Conservation (phyloP, 2,329 filamentous ascomycete genomes). For the Colletotrichum musae region DNA sequence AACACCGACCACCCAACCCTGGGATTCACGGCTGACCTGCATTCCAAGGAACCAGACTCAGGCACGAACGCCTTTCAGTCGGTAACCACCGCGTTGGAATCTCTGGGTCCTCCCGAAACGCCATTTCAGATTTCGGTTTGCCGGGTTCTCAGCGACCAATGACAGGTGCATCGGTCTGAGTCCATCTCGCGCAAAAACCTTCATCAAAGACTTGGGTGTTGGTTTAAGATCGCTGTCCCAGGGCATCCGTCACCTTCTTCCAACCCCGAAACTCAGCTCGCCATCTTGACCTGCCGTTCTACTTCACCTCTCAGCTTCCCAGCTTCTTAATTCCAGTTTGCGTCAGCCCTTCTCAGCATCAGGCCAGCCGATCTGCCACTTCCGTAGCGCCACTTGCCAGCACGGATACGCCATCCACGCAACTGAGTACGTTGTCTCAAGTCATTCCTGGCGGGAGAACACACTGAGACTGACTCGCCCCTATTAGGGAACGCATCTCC, state of each 20-base stretch:
- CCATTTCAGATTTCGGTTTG: slow-evolving; percentile 42
- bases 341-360: slow-evolving; percentile 1
- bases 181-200: slow-evolving; percentile 9
- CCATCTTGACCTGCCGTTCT: not conserved
- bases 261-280: slow-evolving; percentile 5
- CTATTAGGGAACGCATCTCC: slow-evolving; percentile 33
- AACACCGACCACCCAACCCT: slow-evolving; percentile 7
- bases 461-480: slow-evolving; percentile 35
- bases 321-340: slow-evolving; percentile 18
- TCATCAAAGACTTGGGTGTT: slow-evolving; percentile 36
- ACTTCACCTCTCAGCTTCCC: not conserved
- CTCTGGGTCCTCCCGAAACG: slow-evolving; percentile 37
- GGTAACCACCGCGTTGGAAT: slow-evolving; percentile 38
- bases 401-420: slow-evolving; percentile 35
- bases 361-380: slow-evolving; percentile 19
- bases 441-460: slow-evolving; percentile 30
- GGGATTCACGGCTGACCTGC: slow-evolving; percentile 32
- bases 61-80: slow-evolving; percentile 35
- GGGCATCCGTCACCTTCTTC: slow-evolving; percentile 20
- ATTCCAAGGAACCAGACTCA: slow-evolving; percentile 33
- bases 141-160: slow-evolving; percentile 31
- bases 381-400: slow-evolving; percentile 33
- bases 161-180: slow-evolving; percentile 36
- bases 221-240: slow-evolving; percentile 36
- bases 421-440: slow-evolving; percentile 41